Percentiles rank a stretch among this genome's conserved stretches.
Conservation (phyloP, 2,329 filamentous ascomycete species). For the Cladosporium colombiae region DNA sequence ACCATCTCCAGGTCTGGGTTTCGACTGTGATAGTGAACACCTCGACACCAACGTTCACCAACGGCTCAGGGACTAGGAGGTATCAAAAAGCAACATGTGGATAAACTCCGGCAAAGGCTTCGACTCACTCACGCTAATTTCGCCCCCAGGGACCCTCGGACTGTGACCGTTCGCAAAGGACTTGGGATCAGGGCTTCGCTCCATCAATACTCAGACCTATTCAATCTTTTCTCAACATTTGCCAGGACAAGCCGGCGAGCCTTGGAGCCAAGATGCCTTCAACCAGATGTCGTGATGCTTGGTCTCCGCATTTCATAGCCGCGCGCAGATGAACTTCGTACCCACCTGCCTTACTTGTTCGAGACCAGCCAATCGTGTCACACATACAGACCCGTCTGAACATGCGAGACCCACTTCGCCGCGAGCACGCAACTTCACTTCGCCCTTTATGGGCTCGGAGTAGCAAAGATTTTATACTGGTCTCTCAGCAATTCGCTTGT, state of each 20-base stretch:
- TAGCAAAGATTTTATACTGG: not conserved
- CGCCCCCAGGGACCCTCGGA: not conserved
- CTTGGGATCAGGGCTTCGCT: not conserved
- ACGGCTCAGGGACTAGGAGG: not conserved
- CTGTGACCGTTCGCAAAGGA: not conserved
- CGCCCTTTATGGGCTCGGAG: conserved; percentile 2
- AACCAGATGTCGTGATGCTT: conserved; percentile 11
- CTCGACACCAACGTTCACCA: not conserved
- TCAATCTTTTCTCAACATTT: not conserved
- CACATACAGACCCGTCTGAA: not conserved
- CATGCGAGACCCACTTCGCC: conserved; percentile 13
- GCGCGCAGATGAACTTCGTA: not conserved
- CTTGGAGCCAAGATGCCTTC: conserved; percentile 2
- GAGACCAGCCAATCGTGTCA: not conserved
- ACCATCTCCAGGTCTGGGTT: not conserved
- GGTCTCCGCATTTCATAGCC: not conserved
- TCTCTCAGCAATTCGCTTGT: not conserved
- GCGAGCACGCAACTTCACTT: conserved; percentile 20
- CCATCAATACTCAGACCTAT: not conserved
- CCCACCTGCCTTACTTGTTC: not conserved
- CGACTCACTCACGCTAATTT: not conserved
- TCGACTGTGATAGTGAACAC: not conserved
- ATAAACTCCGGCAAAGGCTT: not conserved
- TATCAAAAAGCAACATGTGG: not conserved
- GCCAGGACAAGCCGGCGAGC: not conserved